A percentile compares a stretch with the other conserved stretches of the same genome.
phyloP scores from a whole-genome alignment of 306 rosid genomes.

The Rosa multiflora region DNA sequence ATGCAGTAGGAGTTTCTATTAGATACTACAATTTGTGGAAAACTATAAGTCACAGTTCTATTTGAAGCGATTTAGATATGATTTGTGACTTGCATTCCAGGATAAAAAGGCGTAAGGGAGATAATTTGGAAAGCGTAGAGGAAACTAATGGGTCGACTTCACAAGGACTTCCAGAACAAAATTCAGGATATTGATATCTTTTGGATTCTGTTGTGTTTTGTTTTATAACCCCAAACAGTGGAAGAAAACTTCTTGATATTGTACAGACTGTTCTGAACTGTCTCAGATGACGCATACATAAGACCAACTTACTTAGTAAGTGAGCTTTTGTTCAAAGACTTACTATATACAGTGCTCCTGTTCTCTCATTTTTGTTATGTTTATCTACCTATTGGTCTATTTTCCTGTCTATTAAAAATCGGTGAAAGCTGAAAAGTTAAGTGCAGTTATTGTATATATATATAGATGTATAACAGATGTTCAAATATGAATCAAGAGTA shows the following conservation, averaged over 20 bases:
- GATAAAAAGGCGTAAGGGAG: constrained; percentile 18
- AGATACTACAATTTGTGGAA: too few relatives aligned
- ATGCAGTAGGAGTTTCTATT: too few relatives aligned
- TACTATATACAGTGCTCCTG: not conserved
- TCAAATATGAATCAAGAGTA: too few relatives aligned
- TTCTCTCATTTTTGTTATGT: not conserved
- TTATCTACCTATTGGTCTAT: too few relatives aligned
- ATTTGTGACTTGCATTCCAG: constrained; percentile 1
- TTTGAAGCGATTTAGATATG: not conserved
- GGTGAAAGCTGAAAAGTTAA: too few relatives aligned
- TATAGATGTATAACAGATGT: too few relatives aligned
- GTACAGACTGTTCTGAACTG: not conserved
- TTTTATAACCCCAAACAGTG: not conserved
- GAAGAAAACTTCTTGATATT: not conserved
- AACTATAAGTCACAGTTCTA: too few relatives aligned
- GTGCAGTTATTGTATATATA: too few relatives aligned
- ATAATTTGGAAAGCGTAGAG: not conserved
- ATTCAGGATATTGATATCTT: not conserved
- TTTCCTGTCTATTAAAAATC: too few relatives aligned
- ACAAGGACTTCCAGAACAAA: not conserved
- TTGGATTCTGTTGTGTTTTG: not conserved
- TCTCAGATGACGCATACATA: not conserved
- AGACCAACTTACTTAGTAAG: not conserved
- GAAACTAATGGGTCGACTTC: constrained; percentile 6
- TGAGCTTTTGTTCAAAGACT: not conserved